A percentile compares a stretch with the other conserved stretches of the same genome.
Evolutionary conservation across 495 filamentous ascomycete species (phyloP).

Genomic region (Hypoxylon subgilvum): DNA sequence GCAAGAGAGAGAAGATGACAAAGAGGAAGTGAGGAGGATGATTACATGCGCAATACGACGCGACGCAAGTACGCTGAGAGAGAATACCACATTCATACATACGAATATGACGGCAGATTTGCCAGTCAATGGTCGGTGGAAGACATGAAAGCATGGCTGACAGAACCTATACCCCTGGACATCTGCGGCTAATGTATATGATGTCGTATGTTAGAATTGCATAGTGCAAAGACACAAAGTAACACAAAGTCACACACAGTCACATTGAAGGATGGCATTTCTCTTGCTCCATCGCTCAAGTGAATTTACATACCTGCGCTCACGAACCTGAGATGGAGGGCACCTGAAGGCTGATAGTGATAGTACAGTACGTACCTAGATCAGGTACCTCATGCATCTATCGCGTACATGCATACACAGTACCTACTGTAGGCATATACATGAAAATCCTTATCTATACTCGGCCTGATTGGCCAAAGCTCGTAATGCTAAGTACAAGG

Average conservation of each 20-base stretch:
- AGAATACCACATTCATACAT: constrained; percentile 25
- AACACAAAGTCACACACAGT: too few relatives aligned
- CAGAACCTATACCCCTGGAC: constrained; percentile 42
- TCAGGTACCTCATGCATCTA: too few relatives aligned
- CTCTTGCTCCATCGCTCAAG: neutral
- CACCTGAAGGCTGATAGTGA: too few relatives aligned
- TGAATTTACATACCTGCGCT: too few relatives aligned
- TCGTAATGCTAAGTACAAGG: constrained; percentile 25
- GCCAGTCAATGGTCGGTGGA: constrained; percentile 20
- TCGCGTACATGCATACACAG: neutral
- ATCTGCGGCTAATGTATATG: constrained; percentile 49
- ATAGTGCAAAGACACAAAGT: too few relatives aligned
- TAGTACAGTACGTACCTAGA: too few relatives aligned
- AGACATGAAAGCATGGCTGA: constrained; percentile 30
- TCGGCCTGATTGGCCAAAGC: constrained; percentile 19
- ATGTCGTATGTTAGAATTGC: constrained; percentile 45
- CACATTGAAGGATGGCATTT: too few relatives aligned
- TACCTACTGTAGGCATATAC: too few relatives aligned
- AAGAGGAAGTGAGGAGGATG: constrained; percentile 9
- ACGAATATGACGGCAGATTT: constrained; percentile 6
- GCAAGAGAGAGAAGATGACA: neutral
- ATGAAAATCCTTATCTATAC: constrained; percentile 5
- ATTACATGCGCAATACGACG: constrained; percentile 31
- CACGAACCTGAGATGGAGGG: too few relatives aligned
- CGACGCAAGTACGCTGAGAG: constrained; percentile 19